phyloP scores from a whole-genome alignment of 164 flowering plant species.

The Vitis rupestris region DNA sequence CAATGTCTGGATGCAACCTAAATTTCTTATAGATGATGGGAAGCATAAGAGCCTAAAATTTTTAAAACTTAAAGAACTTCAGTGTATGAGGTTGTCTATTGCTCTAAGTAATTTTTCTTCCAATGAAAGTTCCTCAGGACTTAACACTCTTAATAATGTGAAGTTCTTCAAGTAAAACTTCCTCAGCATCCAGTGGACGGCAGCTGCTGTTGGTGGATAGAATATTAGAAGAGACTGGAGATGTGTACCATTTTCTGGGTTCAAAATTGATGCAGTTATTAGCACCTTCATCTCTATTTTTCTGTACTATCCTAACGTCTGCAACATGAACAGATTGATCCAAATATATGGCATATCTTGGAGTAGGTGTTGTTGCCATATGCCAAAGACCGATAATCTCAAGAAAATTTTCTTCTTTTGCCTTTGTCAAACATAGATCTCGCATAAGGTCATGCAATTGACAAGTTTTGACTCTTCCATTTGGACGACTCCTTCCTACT shows the following conservation, averaged over 20 bases:
- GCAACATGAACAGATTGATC: not conserved
- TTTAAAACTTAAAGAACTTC: slow-evolving; percentile 22
- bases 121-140: not conserved
- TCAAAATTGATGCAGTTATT: too few species aligned
- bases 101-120: not conserved
- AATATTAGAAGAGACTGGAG: too few species aligned
- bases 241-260: too few species aligned
- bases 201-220: too few species aligned
- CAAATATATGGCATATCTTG: slow-evolving; percentile 12
- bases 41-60: not conserved
- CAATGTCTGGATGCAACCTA: slow-evolving; percentile 19
- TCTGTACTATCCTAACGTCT: too few species aligned
- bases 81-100: slow-evolving; percentile 21
- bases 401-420: slow-evolving; percentile 21
- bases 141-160: slow-evolving; percentile 15
- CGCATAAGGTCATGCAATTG: slow-evolving; percentile 34
- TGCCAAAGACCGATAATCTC: not conserved
- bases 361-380: not conserved
- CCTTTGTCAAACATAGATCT: slow-evolving; percentile 23
- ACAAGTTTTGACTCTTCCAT: slow-evolving; percentile 14
- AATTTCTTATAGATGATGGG: slow-evolving; percentile 20
- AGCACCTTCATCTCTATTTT: not conserved
- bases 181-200: too few species aligned
- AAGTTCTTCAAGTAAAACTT: not conserved
- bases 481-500: not conserved